phyloP scores from a whole-genome alignment of 192 early-diverging fungal species.

The Podila epicladia region DNA sequence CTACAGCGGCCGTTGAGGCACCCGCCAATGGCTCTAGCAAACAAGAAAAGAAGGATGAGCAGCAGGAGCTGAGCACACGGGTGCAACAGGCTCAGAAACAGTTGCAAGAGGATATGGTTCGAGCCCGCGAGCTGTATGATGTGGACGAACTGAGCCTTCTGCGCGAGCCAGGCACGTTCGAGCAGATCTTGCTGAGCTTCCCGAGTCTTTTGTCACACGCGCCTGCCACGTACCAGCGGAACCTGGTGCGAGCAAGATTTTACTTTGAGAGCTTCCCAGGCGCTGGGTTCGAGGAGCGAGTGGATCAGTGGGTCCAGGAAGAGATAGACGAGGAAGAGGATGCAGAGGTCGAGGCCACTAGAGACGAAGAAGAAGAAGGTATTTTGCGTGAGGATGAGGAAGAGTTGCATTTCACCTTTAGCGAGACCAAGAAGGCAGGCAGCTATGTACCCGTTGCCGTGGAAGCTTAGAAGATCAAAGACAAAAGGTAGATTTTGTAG shows the following conservation, averaged over 20 bases:
- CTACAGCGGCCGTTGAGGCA: background rate
- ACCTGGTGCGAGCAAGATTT: slow-evolving; percentile 32
- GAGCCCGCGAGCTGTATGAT: slow-evolving; percentile 16
- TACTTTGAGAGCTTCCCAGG: slow-evolving; percentile 44
- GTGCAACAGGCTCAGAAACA: background rate
- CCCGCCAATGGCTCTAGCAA: background rate
- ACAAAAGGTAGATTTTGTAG: background rate
- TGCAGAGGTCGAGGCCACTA: background rate
- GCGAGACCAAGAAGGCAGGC: background rate
- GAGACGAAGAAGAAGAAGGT: background rate
- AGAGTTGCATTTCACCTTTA: background rate
- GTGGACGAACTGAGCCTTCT: slow-evolving; percentile 22
- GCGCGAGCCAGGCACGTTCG: slow-evolving; percentile 13
- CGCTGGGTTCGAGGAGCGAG: slow-evolving; percentile 19
- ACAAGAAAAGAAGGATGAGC: background rate
- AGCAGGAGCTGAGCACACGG: background rate
- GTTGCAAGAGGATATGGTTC: slow-evolving; percentile 11
- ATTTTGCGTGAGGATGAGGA: background rate
- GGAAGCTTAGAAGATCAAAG: background rate
- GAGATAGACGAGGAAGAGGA: background rate
- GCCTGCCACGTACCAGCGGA: slow-evolving; percentile 35
- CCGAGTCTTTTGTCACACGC: slow-evolving; percentile 41
- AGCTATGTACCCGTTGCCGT: no score
- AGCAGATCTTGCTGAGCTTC: slow-evolving; percentile 10
- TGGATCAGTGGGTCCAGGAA: slow-evolving; percentile 7